A percentile compares a stretch with the other conserved stretches of the same genome.
Conservation (phyloP, 305 asterid genomes). For the Vinca major region DNA sequence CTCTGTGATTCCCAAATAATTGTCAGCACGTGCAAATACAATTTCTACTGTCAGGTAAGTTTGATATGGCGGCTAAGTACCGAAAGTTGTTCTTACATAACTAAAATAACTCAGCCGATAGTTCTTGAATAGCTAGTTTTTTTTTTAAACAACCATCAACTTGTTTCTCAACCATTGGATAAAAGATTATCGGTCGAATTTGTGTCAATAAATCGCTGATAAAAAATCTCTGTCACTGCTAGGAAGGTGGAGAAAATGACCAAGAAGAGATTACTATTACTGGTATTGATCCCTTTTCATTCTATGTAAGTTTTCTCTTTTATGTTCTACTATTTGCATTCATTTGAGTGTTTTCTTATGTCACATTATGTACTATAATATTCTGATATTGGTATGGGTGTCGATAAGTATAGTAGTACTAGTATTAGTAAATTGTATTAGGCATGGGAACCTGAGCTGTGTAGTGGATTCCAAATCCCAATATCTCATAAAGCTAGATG, state of each 20-base stretch:
- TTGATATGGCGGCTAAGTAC: too few species aligned
- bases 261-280: neutral
- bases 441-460: slow-evolving; percentile 32
- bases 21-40: too few species aligned
- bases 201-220: too few species aligned
- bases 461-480: slow-evolving; percentile 39
- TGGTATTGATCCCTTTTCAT: slow-evolving; percentile 13
- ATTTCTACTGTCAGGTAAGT: too few species aligned
- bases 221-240: too few species aligned
- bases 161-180: too few species aligned
- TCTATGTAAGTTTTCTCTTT: slow-evolving; percentile 3
- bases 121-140: too few species aligned
- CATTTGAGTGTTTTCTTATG: slow-evolving; percentile 8
- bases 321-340: neutral
- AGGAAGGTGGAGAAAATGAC: neutral
- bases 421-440: slow-evolving; percentile 15
- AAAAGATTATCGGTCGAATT: too few species aligned
- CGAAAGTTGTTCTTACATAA: too few species aligned
- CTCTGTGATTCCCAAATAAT: neutral
- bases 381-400: slow-evolving; percentile 13
- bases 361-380: neutral
- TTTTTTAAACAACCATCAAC: too few species aligned
- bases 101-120: too few species aligned
- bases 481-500: slow-evolving; percentile 25
- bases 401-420: neutral